Evolutionary conservation across 129 eudicot species (phyloP).

Genomic region (Mikania micrantha): DNA sequence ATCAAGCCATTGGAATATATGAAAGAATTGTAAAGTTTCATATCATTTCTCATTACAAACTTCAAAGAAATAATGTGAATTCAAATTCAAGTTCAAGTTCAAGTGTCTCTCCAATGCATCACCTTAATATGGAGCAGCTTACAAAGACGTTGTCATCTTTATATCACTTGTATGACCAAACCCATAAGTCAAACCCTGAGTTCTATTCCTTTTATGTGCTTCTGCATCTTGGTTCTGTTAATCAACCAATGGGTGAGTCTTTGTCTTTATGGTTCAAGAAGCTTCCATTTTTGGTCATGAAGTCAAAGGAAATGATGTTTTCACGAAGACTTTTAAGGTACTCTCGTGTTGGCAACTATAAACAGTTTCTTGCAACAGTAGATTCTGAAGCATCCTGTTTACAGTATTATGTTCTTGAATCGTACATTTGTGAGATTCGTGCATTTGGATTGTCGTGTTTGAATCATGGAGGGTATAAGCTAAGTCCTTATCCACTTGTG

Average conservation of each 20-base stretch:
- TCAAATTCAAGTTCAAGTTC: slow-evolving; percentile 15
- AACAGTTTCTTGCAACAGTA: slow-evolving; percentile 39
- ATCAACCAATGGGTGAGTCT: slow-evolving; percentile 53
- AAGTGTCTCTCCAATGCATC: slow-evolving; percentile 43
- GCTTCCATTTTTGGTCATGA: slow-evolving; percentile 42
- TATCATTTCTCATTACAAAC: slow-evolving; percentile 66
- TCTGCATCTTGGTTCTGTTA: slow-evolving; percentile 53
- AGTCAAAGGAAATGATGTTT: slow-evolving; percentile 68
- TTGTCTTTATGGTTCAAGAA: slow-evolving; percentile 68
- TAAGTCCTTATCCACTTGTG: slow-evolving; percentile 57
- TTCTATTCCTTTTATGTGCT: slow-evolving; percentile 65
- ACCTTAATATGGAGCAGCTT: slow-evolving; percentile 90
- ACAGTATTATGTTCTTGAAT: slow-evolving; percentile 67
- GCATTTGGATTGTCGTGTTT: slow-evolving; percentile 55
- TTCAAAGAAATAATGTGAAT: slow-evolving; percentile 22
- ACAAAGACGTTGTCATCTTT: slow-evolving; percentile 57
- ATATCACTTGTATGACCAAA: slow-evolving; percentile 54
- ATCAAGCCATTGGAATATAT: slow-evolving; percentile 48
- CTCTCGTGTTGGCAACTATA: slow-evolving; percentile 66
- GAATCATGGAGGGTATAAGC: slow-evolving; percentile 74
- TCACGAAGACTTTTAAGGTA: slow-evolving; percentile 63
- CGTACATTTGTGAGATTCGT: slow-evolving; percentile 67
- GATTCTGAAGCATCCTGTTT: slow-evolving; percentile 68
- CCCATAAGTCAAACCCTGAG: slow-evolving; percentile 45
- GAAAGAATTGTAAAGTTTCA: slow-evolving; percentile 85